Evolutionary conservation across 768 basidiomycete genomes (phyloP), one percentile per base, ranked within the genome.

Genomic region (Mycena kentingensis): DNA sequence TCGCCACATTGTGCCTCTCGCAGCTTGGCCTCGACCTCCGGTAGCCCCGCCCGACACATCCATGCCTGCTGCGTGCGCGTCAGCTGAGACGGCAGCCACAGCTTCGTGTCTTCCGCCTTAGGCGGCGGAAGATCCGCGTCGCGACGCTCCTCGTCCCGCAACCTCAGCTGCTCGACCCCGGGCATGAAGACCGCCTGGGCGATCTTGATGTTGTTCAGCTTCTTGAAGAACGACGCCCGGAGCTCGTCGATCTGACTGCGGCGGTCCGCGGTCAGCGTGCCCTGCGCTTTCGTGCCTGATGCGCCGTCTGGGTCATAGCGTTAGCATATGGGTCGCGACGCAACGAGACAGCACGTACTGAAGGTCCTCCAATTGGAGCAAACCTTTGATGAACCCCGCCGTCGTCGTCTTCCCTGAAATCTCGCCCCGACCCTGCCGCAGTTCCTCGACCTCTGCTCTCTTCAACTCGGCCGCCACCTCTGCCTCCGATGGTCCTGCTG

Each of bases 21-120:
- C 21, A 60, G 39, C 24, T 31, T 41, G 0, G n/a, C 28, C 46
- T 60, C 54, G n/a, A 24, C 50, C 28, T 36, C 22, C n/a, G 29
- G 11, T 12, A 60, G 15, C 15, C 38, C 36, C 2, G n/a, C 8
- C 18, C 41, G 22, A 32, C 44, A 54, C 18, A 37, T 25, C 15
- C 24, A n/a, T 21, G 24, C 8, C 16, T 46, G 29, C 3, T 28
- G 18, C 8, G 25, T 31, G 15, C 3, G 1, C 5, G 42, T 43
- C 29, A 60, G 18, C 15, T 37, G 34, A 0, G 58, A 60, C 1
- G 54, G 58, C 11, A 60, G 37, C 37, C 28, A 60, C 1, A 60
- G 26, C 29, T 27, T 44, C 3, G 48, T 28, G 41, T 44, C 49
- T 34, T 56, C 60, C 18, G 60, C 55, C 27, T 37, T 36, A 5